These are phyloP conservation scores for Solanum hybrid DNA, from an alignment of 305 asterid genomes.

Conservation along the genomic window DNA sequence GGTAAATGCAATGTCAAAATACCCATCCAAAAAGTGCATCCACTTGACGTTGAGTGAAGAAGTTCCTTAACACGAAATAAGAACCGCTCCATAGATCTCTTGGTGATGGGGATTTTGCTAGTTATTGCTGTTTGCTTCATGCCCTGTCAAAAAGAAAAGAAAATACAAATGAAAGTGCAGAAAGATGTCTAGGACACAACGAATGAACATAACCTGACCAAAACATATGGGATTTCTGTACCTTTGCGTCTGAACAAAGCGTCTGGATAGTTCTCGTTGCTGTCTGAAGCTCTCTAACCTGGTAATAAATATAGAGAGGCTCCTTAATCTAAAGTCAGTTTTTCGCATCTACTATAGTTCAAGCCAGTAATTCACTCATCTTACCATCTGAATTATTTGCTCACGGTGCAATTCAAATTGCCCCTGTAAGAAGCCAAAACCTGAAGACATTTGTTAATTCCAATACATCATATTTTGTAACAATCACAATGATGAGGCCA, in stretches of 20 bases:
- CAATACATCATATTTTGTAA: constrained; percentile 2
- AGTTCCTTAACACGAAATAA: constrained; percentile 85
- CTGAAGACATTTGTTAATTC: constrained; percentile 26
- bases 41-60: constrained; percentile 59
- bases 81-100: constrained; percentile 87
- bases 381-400: constrained; percentile 63
- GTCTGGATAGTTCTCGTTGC: constrained; percentile 84
- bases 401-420: constrained; percentile 58
- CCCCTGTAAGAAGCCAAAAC: constrained; percentile 59
- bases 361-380: constrained; percentile 19
- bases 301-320: constrained; percentile 16
- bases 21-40: constrained; percentile 91
- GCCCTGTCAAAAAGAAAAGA: constrained; percentile 41
- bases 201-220: constrained; percentile 2
- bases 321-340: constrained; percentile 16
- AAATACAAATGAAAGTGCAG: background rate
- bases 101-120: constrained; percentile 70
- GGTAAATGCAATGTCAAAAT: constrained; percentile 7
- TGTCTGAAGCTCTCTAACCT: constrained; percentile 82
- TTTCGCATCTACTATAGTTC: background rate
- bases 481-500: background rate
- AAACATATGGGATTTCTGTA: constrained; percentile 4
- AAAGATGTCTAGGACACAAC: background rate
- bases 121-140: constrained; percentile 62
- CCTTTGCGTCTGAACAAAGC: constrained; percentile 90